phyloP scores from a whole-genome alignment of 805 yeast species.

The Ogataea salicorniae region DNA sequence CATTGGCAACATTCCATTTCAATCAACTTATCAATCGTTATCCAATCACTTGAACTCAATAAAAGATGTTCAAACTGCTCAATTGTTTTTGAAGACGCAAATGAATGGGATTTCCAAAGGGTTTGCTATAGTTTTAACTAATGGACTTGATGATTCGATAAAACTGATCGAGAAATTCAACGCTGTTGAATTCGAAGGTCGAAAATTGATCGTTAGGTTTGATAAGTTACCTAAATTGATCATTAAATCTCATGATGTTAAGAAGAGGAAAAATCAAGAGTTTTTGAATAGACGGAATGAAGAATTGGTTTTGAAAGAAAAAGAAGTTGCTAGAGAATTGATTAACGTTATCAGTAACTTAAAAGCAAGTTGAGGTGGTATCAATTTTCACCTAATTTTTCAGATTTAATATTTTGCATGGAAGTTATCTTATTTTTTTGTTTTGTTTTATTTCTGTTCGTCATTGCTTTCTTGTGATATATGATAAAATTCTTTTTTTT shows the following conservation, averaged over 20 bases:
- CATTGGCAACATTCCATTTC: slow-evolving; percentile 53
- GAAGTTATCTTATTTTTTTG: background rate
- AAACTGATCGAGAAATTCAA: slow-evolving; percentile 47
- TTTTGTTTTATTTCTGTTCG: background rate
- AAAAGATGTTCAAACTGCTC: slow-evolving; percentile 2
- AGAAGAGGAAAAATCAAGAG: slow-evolving; percentile 15
- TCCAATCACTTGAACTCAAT: slow-evolving; percentile 10
- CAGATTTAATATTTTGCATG: background rate
- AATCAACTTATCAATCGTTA: slow-evolving; percentile 18
- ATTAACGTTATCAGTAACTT: slow-evolving; percentile 17
- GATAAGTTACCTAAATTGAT: slow-evolving; percentile 47
- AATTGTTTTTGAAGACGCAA: slow-evolving; percentile 33
- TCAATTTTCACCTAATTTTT: background rate
- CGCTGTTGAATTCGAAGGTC: slow-evolving; percentile 50
- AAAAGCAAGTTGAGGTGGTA: slow-evolving; percentile 8
- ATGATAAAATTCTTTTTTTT: background rate
- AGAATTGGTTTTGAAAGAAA: slow-evolving; percentile 16
- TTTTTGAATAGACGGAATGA: slow-evolving; percentile 3
- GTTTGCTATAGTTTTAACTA: slow-evolving; percentile 58
- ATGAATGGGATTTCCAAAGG: slow-evolving; percentile 45
- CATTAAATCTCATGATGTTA: slow-evolving; percentile 20
- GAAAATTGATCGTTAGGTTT: slow-evolving; percentile 55
- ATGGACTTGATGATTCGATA: slow-evolving; percentile 40
- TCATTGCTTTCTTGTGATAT: no score
- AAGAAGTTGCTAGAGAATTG: slow-evolving; percentile 25